phyloP scores from a whole-genome alignment of 163 green algal species.

The Chlorella variabilis region DNA sequence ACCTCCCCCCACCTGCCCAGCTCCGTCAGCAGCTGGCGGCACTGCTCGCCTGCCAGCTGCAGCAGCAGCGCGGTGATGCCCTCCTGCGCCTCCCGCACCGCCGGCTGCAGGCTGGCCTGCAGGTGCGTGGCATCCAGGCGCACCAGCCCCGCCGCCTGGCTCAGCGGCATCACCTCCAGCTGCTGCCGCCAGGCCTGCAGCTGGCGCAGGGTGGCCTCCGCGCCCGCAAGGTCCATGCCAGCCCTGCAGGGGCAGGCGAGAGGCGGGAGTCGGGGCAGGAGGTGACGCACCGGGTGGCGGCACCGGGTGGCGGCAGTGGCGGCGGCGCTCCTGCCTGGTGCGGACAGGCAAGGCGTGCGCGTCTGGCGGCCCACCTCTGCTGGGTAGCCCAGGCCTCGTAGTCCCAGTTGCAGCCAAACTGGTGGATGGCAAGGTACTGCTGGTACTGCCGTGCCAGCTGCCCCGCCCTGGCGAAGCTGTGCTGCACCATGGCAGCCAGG shows the following conservation, averaged over 20 bases:
- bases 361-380: slow-evolving; percentile 28
- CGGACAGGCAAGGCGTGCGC: too few relatives aligned
- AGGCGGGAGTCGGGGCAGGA: too few relatives aligned
- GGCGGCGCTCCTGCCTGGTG: too few relatives aligned
- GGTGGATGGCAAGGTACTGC: not conserved
- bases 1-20: slow-evolving; percentile 8
- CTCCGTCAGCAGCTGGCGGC: not conserved
- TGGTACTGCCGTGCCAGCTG: slow-evolving; percentile 1
- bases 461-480: slow-evolving; percentile 11
- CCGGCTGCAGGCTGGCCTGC: not conserved
- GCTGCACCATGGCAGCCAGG: not conserved
- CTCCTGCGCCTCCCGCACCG: not conserved
- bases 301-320: too few relatives aligned
- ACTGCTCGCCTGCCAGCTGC: slow-evolving; percentile 16
- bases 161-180: slow-evolving; percentile 18
- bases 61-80: slow-evolving; percentile 5
- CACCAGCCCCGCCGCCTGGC: not conserved
- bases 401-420: not conserved
- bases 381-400: not conserved
- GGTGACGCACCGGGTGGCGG: too few relatives aligned
- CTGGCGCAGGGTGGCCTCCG: not conserved
- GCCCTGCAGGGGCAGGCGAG: not conserved
- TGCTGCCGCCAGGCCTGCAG: slow-evolving; percentile 12
- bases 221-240: slow-evolving; percentile 6
- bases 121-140: slow-evolving; percentile 6